Base-by-base conservation (phyloP, 176 grass and related monocot genomes). In the Hyparrhenia diplandra region DNA sequence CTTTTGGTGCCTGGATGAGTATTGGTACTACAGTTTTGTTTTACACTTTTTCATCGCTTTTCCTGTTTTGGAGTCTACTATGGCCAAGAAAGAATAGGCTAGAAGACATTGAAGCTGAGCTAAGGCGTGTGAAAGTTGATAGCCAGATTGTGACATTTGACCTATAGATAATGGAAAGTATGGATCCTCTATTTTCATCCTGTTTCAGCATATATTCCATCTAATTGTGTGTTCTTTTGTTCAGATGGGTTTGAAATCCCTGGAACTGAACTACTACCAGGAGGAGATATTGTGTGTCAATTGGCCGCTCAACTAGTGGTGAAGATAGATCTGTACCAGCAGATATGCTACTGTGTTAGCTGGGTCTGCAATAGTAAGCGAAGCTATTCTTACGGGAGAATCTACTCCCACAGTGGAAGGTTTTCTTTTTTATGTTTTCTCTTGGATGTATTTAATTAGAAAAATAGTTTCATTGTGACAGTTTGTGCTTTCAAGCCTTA, bases 341-440 rank as follows among this genome's bases (percentile, higher is more conserved):
- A 30, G 96, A 99, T 79, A 95, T 99, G 92, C 80, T n/a, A 77
- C 82, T 99, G n/a, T n/a, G n/a, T n/a, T 99, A 78, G 86, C 96
- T 71, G 96, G 96, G 58, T 93, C 84, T 64, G 90, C 88, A 36
- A 99, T 99, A 76, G 87, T 93, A 46, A n/a, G n/a, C n/a, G n/a
- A 99, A 95, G 95, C 96, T 64, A 99, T 99, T 88, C 87, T 99
- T 23, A 99, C 96, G 61, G 96, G 96, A 90, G 96, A 99, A 84
- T 99, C 96, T 83, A 99, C 96, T 77, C 96, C n/a, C 96, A 34
- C 96, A 99, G 64, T 99, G 96, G 96, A 99, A 99, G 96, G 96
- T 98, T 62, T n/a, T 14, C 54, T n/a, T 45, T 57, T 36, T n/a
- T n/a, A n/a, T 14, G 60, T n/a, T 36, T 43, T 47, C 55, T 39